Percentiles rank a stretch among this genome's conserved stretches.
These are phyloP conservation scores for Pseudevernia furfuracea DNA, from an alignment of 495 filamentous ascomycete genomes.

Conservation along the genomic window DNA sequence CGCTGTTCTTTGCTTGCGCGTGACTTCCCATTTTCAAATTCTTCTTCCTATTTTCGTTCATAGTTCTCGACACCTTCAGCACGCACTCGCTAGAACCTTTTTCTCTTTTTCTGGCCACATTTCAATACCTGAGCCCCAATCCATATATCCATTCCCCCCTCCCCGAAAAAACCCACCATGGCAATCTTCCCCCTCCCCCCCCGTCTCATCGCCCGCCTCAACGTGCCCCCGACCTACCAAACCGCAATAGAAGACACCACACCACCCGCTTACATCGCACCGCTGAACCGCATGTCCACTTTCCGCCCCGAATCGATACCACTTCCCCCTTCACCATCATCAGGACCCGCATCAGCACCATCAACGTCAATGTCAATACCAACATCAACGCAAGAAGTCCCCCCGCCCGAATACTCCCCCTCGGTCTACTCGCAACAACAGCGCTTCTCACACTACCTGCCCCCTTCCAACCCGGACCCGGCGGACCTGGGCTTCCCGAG, in stretches of 20 bases:
- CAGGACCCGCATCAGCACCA: no score
- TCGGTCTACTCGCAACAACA: not conserved
- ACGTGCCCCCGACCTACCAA: not conserved
- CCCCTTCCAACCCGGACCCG: no score
- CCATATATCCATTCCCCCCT: not conserved
- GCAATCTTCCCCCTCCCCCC: not conserved
- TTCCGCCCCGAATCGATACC: no score
- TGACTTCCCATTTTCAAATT: no score
- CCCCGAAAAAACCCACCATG: not conserved
- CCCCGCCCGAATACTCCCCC: not conserved
- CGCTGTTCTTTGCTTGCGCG: no score
- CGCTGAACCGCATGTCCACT: not conserved
- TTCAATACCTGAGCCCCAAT: no score
- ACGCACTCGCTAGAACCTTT: no score
- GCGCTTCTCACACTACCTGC: not conserved
- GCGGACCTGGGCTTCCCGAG: not conserved
- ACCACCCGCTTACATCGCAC: constrained; percentile 5
- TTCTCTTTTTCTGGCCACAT: no score
- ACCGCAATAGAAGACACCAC: not conserved
- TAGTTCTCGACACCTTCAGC: not conserved
- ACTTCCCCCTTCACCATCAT: not conserved
- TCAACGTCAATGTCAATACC: no score
- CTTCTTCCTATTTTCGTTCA: no score
- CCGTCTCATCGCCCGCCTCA: not conserved
- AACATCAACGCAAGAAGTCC: not conserved